phyloP scores from a whole-genome alignment of 306 rosid species.

The Hippophae gyantsensis region DNA sequence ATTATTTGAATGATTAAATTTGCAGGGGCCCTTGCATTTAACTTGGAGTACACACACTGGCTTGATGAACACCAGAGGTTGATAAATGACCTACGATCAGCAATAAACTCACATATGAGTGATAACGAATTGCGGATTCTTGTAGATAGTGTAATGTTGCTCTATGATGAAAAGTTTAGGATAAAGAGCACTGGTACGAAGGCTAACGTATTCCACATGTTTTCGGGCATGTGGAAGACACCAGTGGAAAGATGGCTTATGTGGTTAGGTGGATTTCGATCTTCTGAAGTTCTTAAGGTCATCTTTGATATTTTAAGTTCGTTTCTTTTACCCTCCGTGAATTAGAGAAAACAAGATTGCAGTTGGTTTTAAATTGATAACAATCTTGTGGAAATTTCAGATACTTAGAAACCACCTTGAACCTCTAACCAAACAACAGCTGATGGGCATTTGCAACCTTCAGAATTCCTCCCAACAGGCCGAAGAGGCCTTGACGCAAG shows the following conservation, averaged over 20 bases:
- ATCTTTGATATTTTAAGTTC: neutral
- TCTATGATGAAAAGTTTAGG: conserved; percentile 59
- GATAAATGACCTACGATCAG: conserved; percentile 49
- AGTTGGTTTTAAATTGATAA: too few relatives aligned
- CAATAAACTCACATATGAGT: conserved; percentile 46
- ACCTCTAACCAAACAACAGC: too few relatives aligned
- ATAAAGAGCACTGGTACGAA: conserved; percentile 65
- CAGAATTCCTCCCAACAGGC: too few relatives aligned
- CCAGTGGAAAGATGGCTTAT: conserved; percentile 86
- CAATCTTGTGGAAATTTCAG: too few relatives aligned
- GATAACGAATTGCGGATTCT: conserved; percentile 55
- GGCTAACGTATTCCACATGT: conserved; percentile 80
- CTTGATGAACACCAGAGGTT: conserved; percentile 65
- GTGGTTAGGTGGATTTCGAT: conserved; percentile 87
- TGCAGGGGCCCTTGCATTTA: conserved; percentile 58
- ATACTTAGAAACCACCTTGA: too few relatives aligned
- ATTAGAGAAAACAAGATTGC: too few relatives aligned
- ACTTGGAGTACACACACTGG: conserved; percentile 68
- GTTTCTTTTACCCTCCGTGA: neutral
- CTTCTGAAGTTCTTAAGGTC: conserved; percentile 88
- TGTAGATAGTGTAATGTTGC: conserved; percentile 63
- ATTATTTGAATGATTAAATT: neutral
- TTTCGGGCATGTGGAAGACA: conserved; percentile 81
- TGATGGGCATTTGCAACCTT: too few relatives aligned
- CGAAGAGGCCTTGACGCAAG: too few relatives aligned